These are phyloP conservation scores for Trichoderma hamatum DNA, from an alignment of 2,329 filamentous ascomycete genomes.

Conservation along the genomic window DNA sequence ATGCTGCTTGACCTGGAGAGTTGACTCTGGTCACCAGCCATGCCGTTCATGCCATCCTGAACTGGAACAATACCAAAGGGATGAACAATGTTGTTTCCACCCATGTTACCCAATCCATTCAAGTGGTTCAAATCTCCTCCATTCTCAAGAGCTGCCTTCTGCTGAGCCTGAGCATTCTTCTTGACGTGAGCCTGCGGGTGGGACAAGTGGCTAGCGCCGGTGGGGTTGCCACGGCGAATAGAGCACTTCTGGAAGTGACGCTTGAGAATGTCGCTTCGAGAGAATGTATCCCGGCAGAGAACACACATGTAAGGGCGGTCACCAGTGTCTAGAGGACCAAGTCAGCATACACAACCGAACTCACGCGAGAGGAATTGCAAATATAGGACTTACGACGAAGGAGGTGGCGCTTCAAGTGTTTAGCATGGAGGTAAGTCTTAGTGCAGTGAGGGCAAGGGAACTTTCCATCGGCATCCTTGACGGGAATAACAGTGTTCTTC, in stretches of 20 bases:
- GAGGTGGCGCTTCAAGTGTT: slow-evolving; percentile 95
- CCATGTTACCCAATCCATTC: slow-evolving; percentile 62
- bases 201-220: slow-evolving; percentile 89
- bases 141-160: slow-evolving; percentile 58
- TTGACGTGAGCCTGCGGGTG: slow-evolving; percentile 89
- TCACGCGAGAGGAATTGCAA: slow-evolving; percentile 25
- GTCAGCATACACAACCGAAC: slow-evolving; percentile 1
- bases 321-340: slow-evolving; percentile 72
- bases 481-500: slow-evolving; percentile 83
- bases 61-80: slow-evolving; percentile 61
- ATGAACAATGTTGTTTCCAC: slow-evolving; percentile 59
- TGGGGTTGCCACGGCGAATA: slow-evolving; percentile 92
- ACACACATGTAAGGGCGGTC: slow-evolving; percentile 98
- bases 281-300: slow-evolving; percentile 96
- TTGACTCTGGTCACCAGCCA: slow-evolving; percentile 63
- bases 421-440: slow-evolving; percentile 96
- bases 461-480: slow-evolving; percentile 96
- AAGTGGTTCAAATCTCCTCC: slow-evolving; percentile 62
- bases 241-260: slow-evolving; percentile 99
- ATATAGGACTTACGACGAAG: slow-evolving; percentile 77
- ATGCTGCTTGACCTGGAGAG: slow-evolving; percentile 64
- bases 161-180: slow-evolving; percentile 67
- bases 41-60: slow-evolving; percentile 61
- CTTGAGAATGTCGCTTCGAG: slow-evolving; percentile 96
- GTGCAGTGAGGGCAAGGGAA: slow-evolving; percentile 98